A percentile compares a stretch with the other conserved stretches of the same genome.
Evolutionary conservation across 768 basidiomycete species (phyloP).

Genomic region (Boletus vermiculosoides): DNA sequence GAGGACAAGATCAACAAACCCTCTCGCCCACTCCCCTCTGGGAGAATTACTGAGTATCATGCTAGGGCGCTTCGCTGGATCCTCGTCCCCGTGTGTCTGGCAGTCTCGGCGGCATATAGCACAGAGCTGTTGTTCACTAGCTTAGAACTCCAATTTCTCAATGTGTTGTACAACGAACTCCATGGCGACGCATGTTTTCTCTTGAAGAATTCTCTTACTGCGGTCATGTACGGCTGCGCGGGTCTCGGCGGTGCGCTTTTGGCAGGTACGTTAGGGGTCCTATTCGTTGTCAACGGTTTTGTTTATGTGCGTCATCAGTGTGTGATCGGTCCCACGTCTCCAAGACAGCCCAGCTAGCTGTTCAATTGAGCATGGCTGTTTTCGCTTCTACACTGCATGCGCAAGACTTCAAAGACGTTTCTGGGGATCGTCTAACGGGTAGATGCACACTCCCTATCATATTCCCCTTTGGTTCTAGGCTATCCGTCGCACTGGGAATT

Average conservation of each 20-base stretch:
- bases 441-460: slow-evolving; percentile 42
- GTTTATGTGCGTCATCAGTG: slow-evolving; percentile 9
- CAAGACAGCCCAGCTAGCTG: slow-evolving; percentile 17
- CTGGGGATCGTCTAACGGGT: slow-evolving; percentile 37
- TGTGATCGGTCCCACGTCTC: slow-evolving; percentile 11
- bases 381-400: slow-evolving; percentile 33
- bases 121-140: slow-evolving; percentile 30
- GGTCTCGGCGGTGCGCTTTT: slow-evolving; percentile 35
- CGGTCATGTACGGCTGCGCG: slow-evolving; percentile 32
- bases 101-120: slow-evolving; percentile 32
- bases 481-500: slow-evolving; percentile 19
- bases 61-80: slow-evolving; percentile 39
- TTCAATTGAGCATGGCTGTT: slow-evolving; percentile 27
- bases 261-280: slow-evolving; percentile 24
- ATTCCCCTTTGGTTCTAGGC: slow-evolving; percentile 28
- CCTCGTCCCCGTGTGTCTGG: slow-evolving; percentile 32
- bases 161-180: slow-evolving; percentile 37
- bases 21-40: slow-evolving; percentile 42
- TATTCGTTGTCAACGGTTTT: neutral
- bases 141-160: slow-evolving; percentile 18
- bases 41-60: slow-evolving; percentile 34
- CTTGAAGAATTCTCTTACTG: slow-evolving; percentile 32
- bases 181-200: slow-evolving; percentile 28
- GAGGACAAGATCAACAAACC: slow-evolving; percentile 44
- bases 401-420: slow-evolving; percentile 38